Base-by-base conservation (phyloP, 208 protist species). In the Naegleria gruberi region DNA sequence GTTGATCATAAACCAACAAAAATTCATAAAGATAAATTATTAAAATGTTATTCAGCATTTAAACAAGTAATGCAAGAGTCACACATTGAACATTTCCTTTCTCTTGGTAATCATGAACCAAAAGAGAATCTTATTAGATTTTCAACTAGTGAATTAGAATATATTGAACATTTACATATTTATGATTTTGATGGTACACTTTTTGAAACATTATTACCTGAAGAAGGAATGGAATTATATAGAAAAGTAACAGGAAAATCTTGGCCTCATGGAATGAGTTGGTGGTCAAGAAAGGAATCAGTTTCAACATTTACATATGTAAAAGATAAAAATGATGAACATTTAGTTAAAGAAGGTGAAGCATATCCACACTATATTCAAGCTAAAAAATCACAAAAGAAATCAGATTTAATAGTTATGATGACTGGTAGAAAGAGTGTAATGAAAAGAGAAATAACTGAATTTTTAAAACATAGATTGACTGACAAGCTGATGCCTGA, bases 131-230 rank as follows among this genome's bases (percentile, higher is more conserved):
- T n/a, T n/a, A n/a, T n/a, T n/a, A 10, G 51, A 65, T 65, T 4
- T 10, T 30, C 51, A 3, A 23, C 15, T 30, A 23, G 30, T 30
- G 51, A 65, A 30, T 23, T 65, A 30, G 51, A 10, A 30, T 65
- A 10, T 23, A 65, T 65, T 23, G 51, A 65, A 19, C 51, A 65
- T 65, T 65, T 82, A 42, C 74, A 82, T 42, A 82, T 82, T 82
- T 82, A 43, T 82, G 74, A 82, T 82, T 82, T 82, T 82, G 74
- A 82, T 42, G 30, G 34, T 23, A 82, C 74, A 41, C 34, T 82
- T 40, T 82, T 40, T 41, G 40, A 82, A 82, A 82, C 74, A 7
- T 42, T 42, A 41, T 6, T 43, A 34, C 74, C 74, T 43, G 74
- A 82, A 82, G 40, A 34, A 43, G 74, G 74, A 40, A 34, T 34